A percentile compares a stretch with the other conserved stretches of the same genome.
These are phyloP conservation scores for Arabidopsis suecica DNA, from an alignment of 345 rosid genomes.

Conservation along the genomic window DNA sequence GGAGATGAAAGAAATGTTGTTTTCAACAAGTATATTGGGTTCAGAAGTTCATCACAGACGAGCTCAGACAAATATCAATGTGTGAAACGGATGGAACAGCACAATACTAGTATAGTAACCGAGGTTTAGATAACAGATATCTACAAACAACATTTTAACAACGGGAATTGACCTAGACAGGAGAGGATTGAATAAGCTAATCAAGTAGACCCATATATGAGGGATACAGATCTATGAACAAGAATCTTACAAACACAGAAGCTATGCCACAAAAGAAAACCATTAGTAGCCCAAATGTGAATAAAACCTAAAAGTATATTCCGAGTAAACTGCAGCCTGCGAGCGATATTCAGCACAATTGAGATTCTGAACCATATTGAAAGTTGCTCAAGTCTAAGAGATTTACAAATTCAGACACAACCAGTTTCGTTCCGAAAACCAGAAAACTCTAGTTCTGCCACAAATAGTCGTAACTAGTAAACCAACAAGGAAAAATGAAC, in stretches of 20 bases:
- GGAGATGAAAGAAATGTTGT: neutral
- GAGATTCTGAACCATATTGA: too few species aligned
- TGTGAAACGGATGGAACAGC: neutral
- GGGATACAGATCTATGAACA: neutral
- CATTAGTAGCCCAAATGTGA: constrained; percentile 1
- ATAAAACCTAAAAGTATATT: neutral
- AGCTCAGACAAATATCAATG: neutral
- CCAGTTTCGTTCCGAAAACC: neutral
- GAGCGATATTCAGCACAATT: too few species aligned
- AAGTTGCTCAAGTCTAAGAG: neutral
- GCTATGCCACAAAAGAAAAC: neutral
- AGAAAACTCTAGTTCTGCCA: too few species aligned
- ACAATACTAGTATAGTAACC: neutral
- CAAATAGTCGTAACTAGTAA: neutral
- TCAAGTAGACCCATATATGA: neutral
- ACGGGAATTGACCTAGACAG: neutral
- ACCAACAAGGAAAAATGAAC: neutral
- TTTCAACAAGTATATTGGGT: constrained; percentile 5
- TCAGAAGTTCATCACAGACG: neutral
- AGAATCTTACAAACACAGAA: neutral
- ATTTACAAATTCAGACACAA: neutral
- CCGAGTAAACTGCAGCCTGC: neutral
- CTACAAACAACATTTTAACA: neutral
- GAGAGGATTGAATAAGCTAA: neutral
- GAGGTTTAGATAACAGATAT: neutral